Base-by-base conservation (phyloP, 2,329 filamentous ascomycete genomes). In the Lasiodiplodia sp. region DNA sequence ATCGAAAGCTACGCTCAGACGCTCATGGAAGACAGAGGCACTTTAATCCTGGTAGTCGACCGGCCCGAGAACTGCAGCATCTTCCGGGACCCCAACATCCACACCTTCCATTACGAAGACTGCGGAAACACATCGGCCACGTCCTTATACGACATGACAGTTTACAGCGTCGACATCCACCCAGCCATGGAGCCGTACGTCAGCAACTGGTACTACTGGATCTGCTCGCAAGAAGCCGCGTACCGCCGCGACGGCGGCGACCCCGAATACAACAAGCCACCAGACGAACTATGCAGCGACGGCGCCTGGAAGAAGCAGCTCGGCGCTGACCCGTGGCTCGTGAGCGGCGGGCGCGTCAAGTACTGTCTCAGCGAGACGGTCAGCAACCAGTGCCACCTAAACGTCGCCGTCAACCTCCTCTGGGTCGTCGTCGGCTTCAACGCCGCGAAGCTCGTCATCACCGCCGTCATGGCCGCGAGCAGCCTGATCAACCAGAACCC, bases 401-500 rank as follows among this genome's bases (percentile, higher is more conserved):
- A 60, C 18, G 56, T 60, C 4, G 56, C 56, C 12, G 37, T 60
- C 34, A 60, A 60, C 44, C 56, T 60, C 3, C 37, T 63, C 6
- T 63, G 58, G 58, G 28, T 55, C 4, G 49, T 66, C 18, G 40
- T 66, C 31, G 31, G 2, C 3, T 66, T 66, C 62, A 66, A 66
- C 47, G 5, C 40, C 18, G 12, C 23, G 14, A 55, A 66, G 28
- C n/a, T 55, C 28, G n/a, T 44, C 34, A 53, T 40, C 25, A 55
- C 21, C 6, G 5, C 21, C 56, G 12, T 60, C 8, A 37, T 66
- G 18, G 21, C 40, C 2, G 11, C 14, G 2, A 55, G 28, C 47
- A 34, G 28, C 28, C 47, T 66, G 21, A 38, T 55, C 18, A 40
- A 52, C 7, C 25, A 6, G 10, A 12, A 64, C 34, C 73, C 74